A percentile compares a stretch with the other conserved stretches of the same genome.
Conservation (phyloP, 768 basidiomycete genomes). For the Trametes sanguinea region DNA sequence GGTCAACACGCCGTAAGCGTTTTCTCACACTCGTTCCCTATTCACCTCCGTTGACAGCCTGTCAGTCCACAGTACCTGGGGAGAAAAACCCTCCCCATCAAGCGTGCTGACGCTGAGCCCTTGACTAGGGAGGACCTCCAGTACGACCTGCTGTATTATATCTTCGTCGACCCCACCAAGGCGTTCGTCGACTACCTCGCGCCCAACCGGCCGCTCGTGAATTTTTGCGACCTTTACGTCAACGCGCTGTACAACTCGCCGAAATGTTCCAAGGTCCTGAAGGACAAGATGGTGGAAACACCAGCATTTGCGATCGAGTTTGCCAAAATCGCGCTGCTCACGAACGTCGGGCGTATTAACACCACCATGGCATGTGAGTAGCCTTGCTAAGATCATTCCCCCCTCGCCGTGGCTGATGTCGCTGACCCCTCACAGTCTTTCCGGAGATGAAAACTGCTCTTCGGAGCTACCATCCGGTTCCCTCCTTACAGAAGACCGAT, state of each 20-base stretch:
- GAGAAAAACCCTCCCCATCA: conserved; percentile 72
- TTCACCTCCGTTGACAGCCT: conserved; percentile 57
- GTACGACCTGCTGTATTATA: conserved; percentile 77
- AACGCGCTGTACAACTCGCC: conserved; percentile 77
- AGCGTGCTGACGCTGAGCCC: conserved; percentile 80
- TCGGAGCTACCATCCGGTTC: conserved; percentile 89
- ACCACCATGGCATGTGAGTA: conserved; percentile 85
- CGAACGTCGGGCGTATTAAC: conserved; percentile 90
- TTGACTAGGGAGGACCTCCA: conserved; percentile 84
- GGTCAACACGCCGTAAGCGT: conserved; percentile 33
- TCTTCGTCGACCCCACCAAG: conserved; percentile 68
- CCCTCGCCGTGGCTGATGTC: conserved; percentile 6
- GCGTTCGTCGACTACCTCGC: conserved; percentile 70
- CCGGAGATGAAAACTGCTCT: conserved; percentile 93
- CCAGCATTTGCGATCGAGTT: conserved; percentile 78
- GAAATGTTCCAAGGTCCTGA: conserved; percentile 86
- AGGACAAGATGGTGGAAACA: conserved; percentile 84
- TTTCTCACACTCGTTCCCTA: conserved; percentile 31
- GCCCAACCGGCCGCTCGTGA: conserved; percentile 52
- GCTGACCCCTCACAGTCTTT: conserved; percentile 58
- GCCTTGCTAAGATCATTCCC: neutral
- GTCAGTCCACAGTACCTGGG: conserved; percentile 41
- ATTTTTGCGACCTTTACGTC: conserved; percentile 83
- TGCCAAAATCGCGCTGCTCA: conserved; percentile 80
- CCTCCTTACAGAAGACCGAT: conserved; percentile 83